A percentile compares a stretch with the other conserved stretches of the same genome.
Conservation (phyloP, 108 stramenopile genomes). For the Mediolabrus comicus region DNA sequence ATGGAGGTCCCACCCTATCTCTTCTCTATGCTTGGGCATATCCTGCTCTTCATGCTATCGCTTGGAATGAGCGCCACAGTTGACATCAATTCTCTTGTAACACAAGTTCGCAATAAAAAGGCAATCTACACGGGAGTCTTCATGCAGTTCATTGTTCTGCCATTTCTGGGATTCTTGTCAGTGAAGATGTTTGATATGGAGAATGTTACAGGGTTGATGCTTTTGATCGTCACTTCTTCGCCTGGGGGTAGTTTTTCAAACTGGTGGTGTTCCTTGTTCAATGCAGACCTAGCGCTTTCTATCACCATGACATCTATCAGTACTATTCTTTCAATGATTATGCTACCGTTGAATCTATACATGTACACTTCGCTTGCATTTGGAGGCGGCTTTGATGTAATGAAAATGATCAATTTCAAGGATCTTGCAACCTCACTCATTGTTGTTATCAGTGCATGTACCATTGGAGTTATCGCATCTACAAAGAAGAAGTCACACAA, state of each 20-base stretch:
- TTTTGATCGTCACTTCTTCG: constrained; percentile 67
- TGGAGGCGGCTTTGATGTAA: constrained; percentile 47
- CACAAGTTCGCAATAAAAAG: constrained; percentile 55
- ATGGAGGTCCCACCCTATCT: neutral
- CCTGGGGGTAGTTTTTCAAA: constrained; percentile 84
- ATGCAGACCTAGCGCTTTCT: constrained; percentile 69
- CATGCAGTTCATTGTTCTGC: constrained; percentile 65
- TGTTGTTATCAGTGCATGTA: constrained; percentile 60
- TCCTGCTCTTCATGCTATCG: constrained; percentile 65
- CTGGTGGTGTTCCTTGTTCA: constrained; percentile 76
- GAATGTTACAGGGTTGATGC: constrained; percentile 51
- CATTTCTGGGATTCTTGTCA: constrained; percentile 65
- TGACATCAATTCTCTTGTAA: constrained; percentile 44
- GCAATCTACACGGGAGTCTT: constrained; percentile 53
- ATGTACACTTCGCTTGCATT: constrained; percentile 58
- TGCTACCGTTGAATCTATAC: constrained; percentile 73
- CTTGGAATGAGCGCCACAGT: constrained; percentile 79
- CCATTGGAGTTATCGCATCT: constrained; percentile 44
- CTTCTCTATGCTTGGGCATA: neutral
- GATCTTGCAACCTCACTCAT: constrained; percentile 53
- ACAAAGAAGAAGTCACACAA: constrained; percentile 35
- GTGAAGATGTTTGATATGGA: constrained; percentile 50
- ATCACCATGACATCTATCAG: constrained; percentile 80
- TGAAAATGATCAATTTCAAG: constrained; percentile 50
- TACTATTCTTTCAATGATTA: constrained; percentile 44